phyloP scores from a whole-genome alignment of 2,329 filamentous ascomycete species.

The Hortaea sp. region DNA sequence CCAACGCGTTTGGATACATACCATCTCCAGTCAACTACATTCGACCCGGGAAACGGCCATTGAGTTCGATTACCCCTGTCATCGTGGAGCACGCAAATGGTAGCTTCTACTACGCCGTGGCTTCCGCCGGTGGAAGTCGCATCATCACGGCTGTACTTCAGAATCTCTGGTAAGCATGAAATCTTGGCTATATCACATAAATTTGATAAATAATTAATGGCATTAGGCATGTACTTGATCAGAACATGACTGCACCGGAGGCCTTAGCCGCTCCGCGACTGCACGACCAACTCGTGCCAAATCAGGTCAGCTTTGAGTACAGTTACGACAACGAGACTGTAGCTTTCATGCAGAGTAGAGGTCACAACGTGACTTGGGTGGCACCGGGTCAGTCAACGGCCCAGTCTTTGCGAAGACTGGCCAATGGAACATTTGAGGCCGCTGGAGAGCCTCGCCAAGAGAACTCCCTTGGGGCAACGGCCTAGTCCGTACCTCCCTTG shows the following conservation, averaged over 20 bases:
- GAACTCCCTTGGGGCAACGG: conserved; percentile 43
- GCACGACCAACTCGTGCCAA: conserved; percentile 75
- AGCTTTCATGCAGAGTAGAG: conserved; percentile 50
- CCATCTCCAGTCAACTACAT: conserved; percentile 76
- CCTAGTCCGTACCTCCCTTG: too few relatives aligned
- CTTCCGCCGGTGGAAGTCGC: conserved; percentile 67
- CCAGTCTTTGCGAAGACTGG: conserved; percentile 54
- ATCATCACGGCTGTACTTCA: conserved; percentile 76
- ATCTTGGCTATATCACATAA: background rate
- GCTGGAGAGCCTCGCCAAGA: conserved; percentile 65
- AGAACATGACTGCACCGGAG: conserved; percentile 47
- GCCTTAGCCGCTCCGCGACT: conserved; percentile 59
- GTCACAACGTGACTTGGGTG: conserved; percentile 65
- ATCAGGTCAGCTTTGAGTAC: conserved; percentile 57
- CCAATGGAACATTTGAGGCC: conserved; percentile 65
- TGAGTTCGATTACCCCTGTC: conserved; percentile 72
- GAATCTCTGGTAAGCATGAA: conserved; percentile 45
- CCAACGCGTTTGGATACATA: conserved; percentile 76
- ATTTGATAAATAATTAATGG: background rate
- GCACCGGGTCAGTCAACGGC: conserved; percentile 55
- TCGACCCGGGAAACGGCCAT: conserved; percentile 66
- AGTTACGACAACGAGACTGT: conserved; percentile 56
- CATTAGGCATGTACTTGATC: conserved; percentile 52
- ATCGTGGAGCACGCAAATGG: conserved; percentile 61
- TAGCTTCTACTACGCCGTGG: conserved; percentile 57